Evolutionary conservation across 1,284 basidiomycete genomes (phyloP), one percentile per base, ranked within the genome.

Genomic region (Phylloboletellus chloephorus): DNA sequence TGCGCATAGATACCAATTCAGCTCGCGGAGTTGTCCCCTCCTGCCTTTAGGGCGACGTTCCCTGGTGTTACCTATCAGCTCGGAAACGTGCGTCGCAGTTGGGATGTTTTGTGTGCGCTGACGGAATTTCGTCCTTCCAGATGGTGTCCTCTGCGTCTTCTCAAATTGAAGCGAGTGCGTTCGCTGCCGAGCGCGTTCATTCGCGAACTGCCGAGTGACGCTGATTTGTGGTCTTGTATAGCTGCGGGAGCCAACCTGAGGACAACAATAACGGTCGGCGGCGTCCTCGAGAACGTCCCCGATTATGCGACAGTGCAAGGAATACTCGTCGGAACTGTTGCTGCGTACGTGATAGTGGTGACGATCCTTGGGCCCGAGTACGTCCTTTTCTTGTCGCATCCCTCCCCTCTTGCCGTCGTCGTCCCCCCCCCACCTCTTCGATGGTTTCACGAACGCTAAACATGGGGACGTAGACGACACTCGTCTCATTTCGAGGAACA

Each of bases 21-120:
- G 60, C 73, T 96, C 6, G 77, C 83, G 6, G 95, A 97, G 62
- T 79, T 95, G 63, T 85, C 88, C 0, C 91, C 92, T 0, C 82
- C 92, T 6, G 91, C 89, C 0, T 98, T 95, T 76, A 76, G 94
- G 39, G 90, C 92, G 7, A 88, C 88, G 0, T 97, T 94, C 73
- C 85, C 88, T 23, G 94, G 94, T 50, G 78, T 95, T 2, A 82
- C 87, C 2, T 98, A 95, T 67, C 92, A 96, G 59, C 55, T 91
- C 28, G 85, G 88, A 43, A 87, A 87, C 62, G 69, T 74, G 34
- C 37, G 69, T 63, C 5, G 9, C 8, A 11, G 12, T 26, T 16
- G 23, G 34, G 7, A 13, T 16, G 1, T 8, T 16, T n/a, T 3
- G 10, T 26, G 39, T 8, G 16, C n/a, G n/a, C 36, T 37, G 30